These are phyloP conservation scores for Protomyces lactucae-debilis DNA, from an alignment of 1,139 yeast genomes.

Conservation along the genomic window DNA sequence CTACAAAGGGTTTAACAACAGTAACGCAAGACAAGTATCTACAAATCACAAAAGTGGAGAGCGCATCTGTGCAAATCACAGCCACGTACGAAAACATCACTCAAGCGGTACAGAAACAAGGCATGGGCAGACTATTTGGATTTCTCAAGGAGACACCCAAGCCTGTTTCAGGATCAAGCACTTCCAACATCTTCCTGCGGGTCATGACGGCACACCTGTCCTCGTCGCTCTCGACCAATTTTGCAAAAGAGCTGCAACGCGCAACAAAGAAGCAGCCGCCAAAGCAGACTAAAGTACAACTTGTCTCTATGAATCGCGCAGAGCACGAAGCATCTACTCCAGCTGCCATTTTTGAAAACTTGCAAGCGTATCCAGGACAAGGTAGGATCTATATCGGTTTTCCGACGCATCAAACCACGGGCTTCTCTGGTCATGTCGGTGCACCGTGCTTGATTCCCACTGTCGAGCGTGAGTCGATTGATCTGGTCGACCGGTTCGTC, in stretches of 20 bases:
- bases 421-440: slow-evolving; percentile 42
- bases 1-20: slow-evolving; percentile 34
- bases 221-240: slow-evolving; percentile 33
- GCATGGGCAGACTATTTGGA: slow-evolving; percentile 34
- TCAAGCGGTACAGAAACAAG: slow-evolving; percentile 35
- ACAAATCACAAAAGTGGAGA: slow-evolving; percentile 34
- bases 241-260: slow-evolving; percentile 40
- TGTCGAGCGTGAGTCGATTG: slow-evolving; percentile 46
- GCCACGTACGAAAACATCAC: slow-evolving; percentile 42
- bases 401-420: slow-evolving; percentile 45
- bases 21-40: slow-evolving; percentile 34
- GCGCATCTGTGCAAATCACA: slow-evolving; percentile 38
- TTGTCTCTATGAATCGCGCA: slow-evolving; percentile 37
- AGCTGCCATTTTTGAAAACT: slow-evolving; percentile 41
- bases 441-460: slow-evolving; percentile 44
- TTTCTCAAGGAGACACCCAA: slow-evolving; percentile 30
- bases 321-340: slow-evolving; percentile 38
- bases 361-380: slow-evolving; percentile 30
- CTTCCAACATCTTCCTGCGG: slow-evolving; percentile 19
- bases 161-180: not conserved
- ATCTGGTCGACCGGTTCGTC: slow-evolving; percentile 43
- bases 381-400: slow-evolving; percentile 42
- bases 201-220: slow-evolving; percentile 14
- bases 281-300: slow-evolving; percentile 39
- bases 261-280: slow-evolving; percentile 46